phyloP scores from a whole-genome alignment of 2,329 filamentous ascomycete genomes.

The Verticillium alfalfae region DNA sequence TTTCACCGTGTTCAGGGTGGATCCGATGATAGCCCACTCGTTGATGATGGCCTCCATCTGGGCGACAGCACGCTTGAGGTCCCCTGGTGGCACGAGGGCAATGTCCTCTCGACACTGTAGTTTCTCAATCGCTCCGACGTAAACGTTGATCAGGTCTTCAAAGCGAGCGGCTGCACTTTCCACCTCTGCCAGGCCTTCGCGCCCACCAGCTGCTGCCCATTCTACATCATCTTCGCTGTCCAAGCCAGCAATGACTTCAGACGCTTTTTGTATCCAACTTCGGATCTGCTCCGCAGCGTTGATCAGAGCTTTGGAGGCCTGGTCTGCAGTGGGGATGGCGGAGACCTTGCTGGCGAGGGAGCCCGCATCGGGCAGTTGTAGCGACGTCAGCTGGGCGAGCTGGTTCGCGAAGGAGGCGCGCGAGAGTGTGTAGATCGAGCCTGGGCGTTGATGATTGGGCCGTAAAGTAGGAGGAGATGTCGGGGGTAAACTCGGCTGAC shows the following conservation, averaged over 20 bases:
- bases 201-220: constrained; percentile 86
- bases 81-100: constrained; percentile 59
- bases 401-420: constrained; percentile 90
- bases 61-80: constrained; percentile 68
- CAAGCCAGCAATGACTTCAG: constrained; percentile 79
- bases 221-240: constrained; percentile 97
- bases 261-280: constrained; percentile 89
- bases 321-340: constrained; percentile 76
- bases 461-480: constrained; percentile 60
- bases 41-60: constrained; percentile 86
- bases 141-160: constrained; percentile 84
- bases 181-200: constrained; percentile 70
- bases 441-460: constrained; percentile 61
- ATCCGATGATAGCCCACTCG: constrained; percentile 80
- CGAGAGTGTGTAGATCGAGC: constrained; percentile 90
- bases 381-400: constrained; percentile 83
- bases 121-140: constrained; percentile 89
- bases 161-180: constrained; percentile 76
- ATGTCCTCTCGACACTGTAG: constrained; percentile 79
- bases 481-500: constrained; percentile 39
- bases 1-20: constrained; percentile 72
- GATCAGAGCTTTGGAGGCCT: constrained; percentile 77
- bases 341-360: constrained; percentile 78
- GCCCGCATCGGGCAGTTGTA: constrained; percentile 80
- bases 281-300: constrained; percentile 88